Base-by-base conservation (phyloP, 1,284 basidiomycete species). In the Leccinum solheimii region DNA sequence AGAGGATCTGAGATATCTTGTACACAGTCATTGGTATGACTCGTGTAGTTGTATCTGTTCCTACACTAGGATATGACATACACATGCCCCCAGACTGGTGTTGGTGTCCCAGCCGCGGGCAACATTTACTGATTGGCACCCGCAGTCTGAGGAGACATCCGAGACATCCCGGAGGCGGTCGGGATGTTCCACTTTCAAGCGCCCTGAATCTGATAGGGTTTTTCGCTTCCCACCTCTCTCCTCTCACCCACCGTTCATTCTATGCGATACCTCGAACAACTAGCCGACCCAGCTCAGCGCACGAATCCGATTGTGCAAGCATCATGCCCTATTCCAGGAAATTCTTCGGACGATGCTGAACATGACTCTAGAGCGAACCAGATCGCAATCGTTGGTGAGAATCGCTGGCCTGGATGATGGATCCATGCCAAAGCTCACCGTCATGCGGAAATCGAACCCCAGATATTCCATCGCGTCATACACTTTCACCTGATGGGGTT, bases 401-500 rank as follows among this genome's bases (percentile, higher is more conserved):
- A 14, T 40, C 3, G 10, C 14, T 51, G 3, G 21, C 6, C 19
- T 23, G 5, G 30, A 16, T 21, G 11, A 34, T 34, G 32, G 32
- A 34, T 34, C 32, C 11, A 21, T 19, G 10, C 6, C 11, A 13
- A 11, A 48, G 19, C 43, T 45, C 45, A 1, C 26, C 40, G 16
- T 38, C 13, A 21, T 36, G 14, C 32, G 58, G 58, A 53, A 2
- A 62, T 65, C 16, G 27, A 56, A 27, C 34, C 61, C 21, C 27
- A 8, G 23, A 53, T 43, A 2, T 30, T 23, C 55, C 14, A 56
- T 10, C 7, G 5, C 16, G 3, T 16, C 40, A n/a, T 26, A 40
- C 14, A 10, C 1, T 5, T 34, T 34, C 32, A 3, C 32, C 32
- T 34, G 32, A 34, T 49, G 21, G 48, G 21, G 13, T 10, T 40